Base-by-base conservation (phyloP, 2,329 filamentous ascomycete genomes). In the Calonectria pteridis region DNA sequence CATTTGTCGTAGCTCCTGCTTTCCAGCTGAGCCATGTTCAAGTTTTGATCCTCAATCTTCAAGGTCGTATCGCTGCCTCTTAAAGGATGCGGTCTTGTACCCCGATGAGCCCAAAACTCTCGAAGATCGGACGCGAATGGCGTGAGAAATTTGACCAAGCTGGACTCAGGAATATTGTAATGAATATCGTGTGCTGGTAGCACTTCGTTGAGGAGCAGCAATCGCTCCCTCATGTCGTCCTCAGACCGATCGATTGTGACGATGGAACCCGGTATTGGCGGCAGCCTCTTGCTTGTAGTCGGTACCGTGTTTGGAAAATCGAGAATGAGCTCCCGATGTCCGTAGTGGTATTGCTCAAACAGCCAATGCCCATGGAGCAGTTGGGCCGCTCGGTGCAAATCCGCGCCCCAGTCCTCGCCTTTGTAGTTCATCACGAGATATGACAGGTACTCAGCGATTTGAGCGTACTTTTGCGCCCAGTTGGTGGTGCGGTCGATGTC, bases 401-500 rank as follows among this genome's bases (percentile, higher is more conserved):
- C 76, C 7, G 70, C 64, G 13, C 80, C 80, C 83, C 83, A 84
- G 69, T 77, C 79, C 28, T 82, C 75, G 2, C 75, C 74, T 4
- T 72, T 62, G 51, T 62, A 35, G 33, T 74, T 79, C 13, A 73
- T 28, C 10, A 76, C 58, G 18, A 87, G 77, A 74, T 84, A 81
- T 9, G 81, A 67, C 33, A 89, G 80, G 77, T 88, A 89, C 31
- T 83, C 77, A 23, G 78, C 77, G 16, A 87, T 78, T 69, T 84
- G 84, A 26, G 74, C 78, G 10, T 85, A 79, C 65, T 85, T 85
- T 14, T 73, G 62, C 2, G 84, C 77, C 84, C 88, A 90, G 53
- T 82, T 75, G 1, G 82, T 55, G 71, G 84, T 85, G 20, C 86
- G 84, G 70, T 87, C 84, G 7, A 81, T 77, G 75, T 91, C 88